Evolutionary conservation across 106 monocot species (phyloP).

Genomic region (Iris macrosiphon): DNA sequence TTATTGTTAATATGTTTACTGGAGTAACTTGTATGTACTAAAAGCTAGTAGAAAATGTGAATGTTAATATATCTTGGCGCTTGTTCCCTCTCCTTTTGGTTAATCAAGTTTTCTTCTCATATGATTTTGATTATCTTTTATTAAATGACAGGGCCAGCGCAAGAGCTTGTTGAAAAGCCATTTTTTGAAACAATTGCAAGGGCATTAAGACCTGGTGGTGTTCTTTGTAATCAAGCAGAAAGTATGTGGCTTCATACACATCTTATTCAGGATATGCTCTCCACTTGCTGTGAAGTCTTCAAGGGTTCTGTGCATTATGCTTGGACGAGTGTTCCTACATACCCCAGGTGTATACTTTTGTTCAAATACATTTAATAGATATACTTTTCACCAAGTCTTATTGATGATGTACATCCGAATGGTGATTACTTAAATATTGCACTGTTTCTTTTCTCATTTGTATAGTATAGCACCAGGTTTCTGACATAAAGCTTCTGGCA

Average conservation of each 20-base stretch:
- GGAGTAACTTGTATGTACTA: too few relatives aligned
- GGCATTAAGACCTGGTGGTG: constrained; percentile 80
- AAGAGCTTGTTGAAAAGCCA: constrained; percentile 91
- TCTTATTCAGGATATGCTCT: constrained; percentile 92
- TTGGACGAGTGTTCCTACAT: constrained; percentile 98
- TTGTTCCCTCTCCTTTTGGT: too few relatives aligned
- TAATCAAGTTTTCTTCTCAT: too few relatives aligned
- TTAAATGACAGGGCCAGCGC: constrained; percentile 64
- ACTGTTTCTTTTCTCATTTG: constrained; percentile 14
- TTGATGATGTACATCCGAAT: background rate
- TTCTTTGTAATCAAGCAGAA: constrained; percentile 95
- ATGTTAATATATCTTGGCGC: too few relatives aligned
- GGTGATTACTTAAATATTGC: background rate
- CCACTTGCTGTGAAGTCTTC: constrained; percentile 65
- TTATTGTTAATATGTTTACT: too few relatives aligned
- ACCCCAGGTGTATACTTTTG: constrained; percentile 67
- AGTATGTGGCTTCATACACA: constrained; percentile 99
- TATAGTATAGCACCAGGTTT: constrained; percentile 17
- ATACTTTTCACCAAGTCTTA: too few relatives aligned
- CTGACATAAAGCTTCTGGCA: constrained; percentile 7
- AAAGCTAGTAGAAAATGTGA: too few relatives aligned
- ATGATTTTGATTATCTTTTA: too few relatives aligned
- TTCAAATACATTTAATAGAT: too few relatives aligned
- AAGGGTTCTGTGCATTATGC: constrained; percentile 95
- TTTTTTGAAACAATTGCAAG: constrained; percentile 84